phyloP scores from a whole-genome alignment of 768 basidiomycete species.

The Rhodotorula kratochvilovae region DNA sequence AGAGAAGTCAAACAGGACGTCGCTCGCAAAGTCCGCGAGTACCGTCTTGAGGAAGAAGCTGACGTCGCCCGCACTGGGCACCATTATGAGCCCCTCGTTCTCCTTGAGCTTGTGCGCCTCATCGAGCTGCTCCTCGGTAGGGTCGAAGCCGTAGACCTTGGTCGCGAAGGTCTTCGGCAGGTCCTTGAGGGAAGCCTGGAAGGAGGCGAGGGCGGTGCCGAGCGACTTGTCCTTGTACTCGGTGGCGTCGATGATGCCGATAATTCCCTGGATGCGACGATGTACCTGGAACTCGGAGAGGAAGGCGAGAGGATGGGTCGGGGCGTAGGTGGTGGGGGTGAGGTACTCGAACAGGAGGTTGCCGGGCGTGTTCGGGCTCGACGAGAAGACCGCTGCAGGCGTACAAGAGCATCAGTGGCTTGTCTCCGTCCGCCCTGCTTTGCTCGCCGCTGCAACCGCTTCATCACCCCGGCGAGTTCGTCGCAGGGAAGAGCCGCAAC shows the following conservation, averaged over 20 bases:
- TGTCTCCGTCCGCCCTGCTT: no score
- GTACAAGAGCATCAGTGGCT: constrained; percentile 14
- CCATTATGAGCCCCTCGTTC: constrained; percentile 65
- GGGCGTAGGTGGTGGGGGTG: constrained; percentile 70
- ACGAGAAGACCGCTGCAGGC: constrained; percentile 70
- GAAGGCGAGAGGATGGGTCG: constrained; percentile 64
- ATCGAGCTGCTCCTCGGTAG: constrained; percentile 54
- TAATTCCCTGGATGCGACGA: constrained; percentile 77
- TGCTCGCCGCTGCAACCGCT: no score
- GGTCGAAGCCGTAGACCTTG: constrained; percentile 81
- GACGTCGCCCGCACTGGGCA: constrained; percentile 79
- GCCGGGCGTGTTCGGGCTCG: constrained; percentile 68
- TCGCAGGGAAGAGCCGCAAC: no score
- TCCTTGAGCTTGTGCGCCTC: constrained; percentile 45
- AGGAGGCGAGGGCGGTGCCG: constrained; percentile 60
- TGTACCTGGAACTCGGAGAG: constrained; percentile 56
- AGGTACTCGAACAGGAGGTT: constrained; percentile 72
- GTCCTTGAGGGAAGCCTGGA: constrained; percentile 53
- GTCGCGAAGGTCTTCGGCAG: constrained; percentile 71
- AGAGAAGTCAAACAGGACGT: constrained; percentile 78
- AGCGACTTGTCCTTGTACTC: constrained; percentile 54
- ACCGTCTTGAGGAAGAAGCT: constrained; percentile 81
- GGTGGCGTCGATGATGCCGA: constrained; percentile 69
- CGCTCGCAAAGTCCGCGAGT: constrained; percentile 81
- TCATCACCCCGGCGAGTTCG: no score